Evolutionary conservation across 345 rosid genomes (phyloP).

Genomic region (Salix dunnii): DNA sequence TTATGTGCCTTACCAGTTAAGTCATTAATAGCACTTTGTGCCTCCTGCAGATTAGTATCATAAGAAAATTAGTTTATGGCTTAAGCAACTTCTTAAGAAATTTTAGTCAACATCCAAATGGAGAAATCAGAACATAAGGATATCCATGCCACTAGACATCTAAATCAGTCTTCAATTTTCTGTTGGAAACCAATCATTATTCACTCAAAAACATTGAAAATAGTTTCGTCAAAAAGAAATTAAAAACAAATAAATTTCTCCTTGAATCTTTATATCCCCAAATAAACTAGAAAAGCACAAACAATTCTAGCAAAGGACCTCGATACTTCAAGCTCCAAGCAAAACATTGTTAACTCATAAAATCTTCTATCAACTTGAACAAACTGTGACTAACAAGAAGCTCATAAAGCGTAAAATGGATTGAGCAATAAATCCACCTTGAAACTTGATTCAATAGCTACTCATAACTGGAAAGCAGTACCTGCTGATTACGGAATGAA

Average conservation of each 20-base stretch:
- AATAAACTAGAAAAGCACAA: not conserved
- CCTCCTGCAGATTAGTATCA: constrained; percentile 53
- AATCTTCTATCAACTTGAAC: not conserved
- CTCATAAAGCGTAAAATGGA: not conserved
- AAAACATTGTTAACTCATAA: not conserved
- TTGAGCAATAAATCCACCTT: not conserved
- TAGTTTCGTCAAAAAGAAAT: not conserved
- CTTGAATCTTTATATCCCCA: not conserved
- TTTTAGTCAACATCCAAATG: not conserved
- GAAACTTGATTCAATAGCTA: not conserved
- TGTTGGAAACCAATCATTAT: not conserved
- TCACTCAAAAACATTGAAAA: not conserved
- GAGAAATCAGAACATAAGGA: not conserved
- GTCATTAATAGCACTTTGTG: constrained; percentile 93
- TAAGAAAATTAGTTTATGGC: not conserved
- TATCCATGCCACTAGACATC: not conserved
- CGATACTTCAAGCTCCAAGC: not conserved
- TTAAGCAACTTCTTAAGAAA: not conserved
- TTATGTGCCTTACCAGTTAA: constrained; percentile 57
- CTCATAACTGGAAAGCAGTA: constrained; percentile 7
- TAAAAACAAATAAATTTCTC: not conserved
- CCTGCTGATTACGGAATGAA: constrained; percentile 94
- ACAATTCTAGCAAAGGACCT: not conserved
- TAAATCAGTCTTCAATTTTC: not conserved
- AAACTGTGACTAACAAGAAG: not conserved